Evolutionary conservation across 2,329 filamentous ascomycete genomes (phyloP).

Genomic region (Diaporthe amygdali): DNA sequence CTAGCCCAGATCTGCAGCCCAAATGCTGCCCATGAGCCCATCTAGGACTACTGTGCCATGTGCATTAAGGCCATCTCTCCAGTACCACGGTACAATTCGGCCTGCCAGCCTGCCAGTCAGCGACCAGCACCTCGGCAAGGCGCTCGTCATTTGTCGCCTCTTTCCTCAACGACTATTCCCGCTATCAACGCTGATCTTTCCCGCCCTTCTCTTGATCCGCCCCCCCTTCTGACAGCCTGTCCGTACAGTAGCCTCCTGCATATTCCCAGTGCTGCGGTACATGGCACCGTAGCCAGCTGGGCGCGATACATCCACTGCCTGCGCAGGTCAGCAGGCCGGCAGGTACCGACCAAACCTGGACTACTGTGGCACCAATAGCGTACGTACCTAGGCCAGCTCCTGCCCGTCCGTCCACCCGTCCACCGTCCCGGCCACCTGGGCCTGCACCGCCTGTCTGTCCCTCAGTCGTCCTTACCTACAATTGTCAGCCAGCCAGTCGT

Average conservation of each 20-base stretch:
- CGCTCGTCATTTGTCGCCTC: conserved; percentile 9
- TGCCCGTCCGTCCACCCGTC: neutral
- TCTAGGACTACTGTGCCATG: no score
- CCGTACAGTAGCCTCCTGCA: neutral
- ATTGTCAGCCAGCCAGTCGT: neutral
- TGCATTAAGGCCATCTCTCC: neutral
- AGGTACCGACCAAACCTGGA: neutral
- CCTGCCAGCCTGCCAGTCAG: neutral
- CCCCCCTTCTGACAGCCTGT: neutral
- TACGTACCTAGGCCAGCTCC: neutral
- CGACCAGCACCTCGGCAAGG: neutral
- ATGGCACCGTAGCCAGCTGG: no score
- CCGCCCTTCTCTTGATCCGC: neutral
- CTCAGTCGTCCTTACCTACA: neutral
- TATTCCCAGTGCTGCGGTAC: no score
- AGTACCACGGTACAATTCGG: neutral
- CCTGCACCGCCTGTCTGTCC: conserved; percentile 2
- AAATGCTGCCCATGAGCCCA: no score
- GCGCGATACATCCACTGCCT: no score
- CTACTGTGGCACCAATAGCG: neutral
- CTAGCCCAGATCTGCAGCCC: no score
- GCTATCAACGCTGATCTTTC: conserved; percentile 9
- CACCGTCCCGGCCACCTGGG: conserved; percentile 10
- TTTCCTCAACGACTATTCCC: neutral
- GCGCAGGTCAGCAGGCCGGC: neutral